Evolutionary conservation across 257 asterid genomes (phyloP).

Genomic region (Solanum paucissectum): DNA sequence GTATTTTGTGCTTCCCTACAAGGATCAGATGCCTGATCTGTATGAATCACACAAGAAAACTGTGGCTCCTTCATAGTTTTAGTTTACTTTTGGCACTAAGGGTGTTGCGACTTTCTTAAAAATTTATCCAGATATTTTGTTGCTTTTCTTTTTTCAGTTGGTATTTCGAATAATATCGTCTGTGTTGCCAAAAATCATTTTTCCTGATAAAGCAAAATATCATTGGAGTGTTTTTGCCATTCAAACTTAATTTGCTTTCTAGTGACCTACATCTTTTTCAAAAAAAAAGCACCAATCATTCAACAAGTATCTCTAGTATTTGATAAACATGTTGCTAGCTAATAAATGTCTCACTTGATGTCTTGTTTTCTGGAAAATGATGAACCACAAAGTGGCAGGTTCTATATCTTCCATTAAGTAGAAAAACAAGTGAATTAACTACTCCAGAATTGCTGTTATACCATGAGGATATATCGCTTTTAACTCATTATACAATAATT

Average conservation of each 20-base stretch:
- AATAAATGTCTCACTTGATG: background rate
- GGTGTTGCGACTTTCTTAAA: background rate
- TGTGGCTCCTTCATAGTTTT: background rate
- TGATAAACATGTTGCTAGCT: background rate
- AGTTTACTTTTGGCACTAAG: background rate
- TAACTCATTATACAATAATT: background rate
- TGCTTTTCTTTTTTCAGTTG: too few relatives aligned
- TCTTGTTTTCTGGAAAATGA: background rate
- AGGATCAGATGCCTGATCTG: constrained; percentile 2
- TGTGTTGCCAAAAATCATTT: background rate
- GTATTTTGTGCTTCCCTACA: background rate
- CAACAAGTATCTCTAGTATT: background rate
- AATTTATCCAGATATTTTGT: too few relatives aligned
- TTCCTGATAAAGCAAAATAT: background rate
- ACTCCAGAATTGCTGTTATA: background rate
- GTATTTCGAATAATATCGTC: too few relatives aligned
- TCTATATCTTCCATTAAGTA: background rate
- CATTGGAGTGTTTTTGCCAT: background rate
- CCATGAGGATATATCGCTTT: background rate
- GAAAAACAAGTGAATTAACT: background rate
- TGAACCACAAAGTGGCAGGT: background rate
- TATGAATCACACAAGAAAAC: background rate
- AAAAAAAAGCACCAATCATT: background rate
- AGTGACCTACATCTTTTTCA: too few relatives aligned
- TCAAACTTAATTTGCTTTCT: background rate